Evolutionary conservation across 208 protist species (phyloP).

Genomic region (Wallacemonas sp.): DNA sequence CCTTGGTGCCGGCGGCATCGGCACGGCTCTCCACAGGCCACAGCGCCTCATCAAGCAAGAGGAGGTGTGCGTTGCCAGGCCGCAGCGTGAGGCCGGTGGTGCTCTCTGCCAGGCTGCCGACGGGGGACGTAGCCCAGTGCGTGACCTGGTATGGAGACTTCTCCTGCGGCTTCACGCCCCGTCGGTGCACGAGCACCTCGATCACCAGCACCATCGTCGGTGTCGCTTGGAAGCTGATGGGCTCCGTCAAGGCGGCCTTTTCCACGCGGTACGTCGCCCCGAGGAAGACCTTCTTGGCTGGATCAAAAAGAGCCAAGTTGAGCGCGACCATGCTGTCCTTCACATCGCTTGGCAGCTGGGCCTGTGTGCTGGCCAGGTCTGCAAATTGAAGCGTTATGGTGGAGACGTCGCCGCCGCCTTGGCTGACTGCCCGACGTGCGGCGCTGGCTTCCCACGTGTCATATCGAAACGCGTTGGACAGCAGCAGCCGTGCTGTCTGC

Average conservation of each 20-base stretch:
- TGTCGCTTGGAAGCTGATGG: conserved; percentile 61
- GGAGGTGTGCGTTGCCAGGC: conserved; percentile 73
- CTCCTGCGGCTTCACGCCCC: conserved; percentile 25
- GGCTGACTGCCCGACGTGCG: conserved; percentile 35
- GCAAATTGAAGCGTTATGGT: conserved; percentile 45
- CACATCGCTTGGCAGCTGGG: conserved; percentile 22
- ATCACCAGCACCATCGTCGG: conserved; percentile 60
- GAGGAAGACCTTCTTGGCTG: conserved; percentile 48
- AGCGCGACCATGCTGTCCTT: conserved; percentile 38
- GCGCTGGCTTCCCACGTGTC: conserved; percentile 80
- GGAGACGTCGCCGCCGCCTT: conserved; percentile 28
- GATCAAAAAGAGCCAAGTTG: conserved; percentile 78
- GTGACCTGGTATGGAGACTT: conserved; percentile 40
- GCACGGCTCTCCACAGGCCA: conserved; percentile 53
- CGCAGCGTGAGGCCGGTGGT: conserved; percentile 26
- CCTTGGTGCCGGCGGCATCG: conserved; percentile 18
- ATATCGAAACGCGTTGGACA: conserved; percentile 84
- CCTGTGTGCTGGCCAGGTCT: conserved; percentile 22
- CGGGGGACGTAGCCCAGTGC: conserved; percentile 52
- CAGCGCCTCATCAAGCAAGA: conserved; percentile 47
- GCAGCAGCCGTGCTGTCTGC: conserved; percentile 78
- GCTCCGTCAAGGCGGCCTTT: conserved; percentile 21
- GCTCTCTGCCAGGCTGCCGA: conserved; percentile 28
- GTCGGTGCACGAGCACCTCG: conserved; percentile 51
- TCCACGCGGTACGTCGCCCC: conserved; percentile 67